These are phyloP conservation scores for Cornus controversa DNA, from an alignment of 148 eudicot genomes.

Conservation along the genomic window DNA sequence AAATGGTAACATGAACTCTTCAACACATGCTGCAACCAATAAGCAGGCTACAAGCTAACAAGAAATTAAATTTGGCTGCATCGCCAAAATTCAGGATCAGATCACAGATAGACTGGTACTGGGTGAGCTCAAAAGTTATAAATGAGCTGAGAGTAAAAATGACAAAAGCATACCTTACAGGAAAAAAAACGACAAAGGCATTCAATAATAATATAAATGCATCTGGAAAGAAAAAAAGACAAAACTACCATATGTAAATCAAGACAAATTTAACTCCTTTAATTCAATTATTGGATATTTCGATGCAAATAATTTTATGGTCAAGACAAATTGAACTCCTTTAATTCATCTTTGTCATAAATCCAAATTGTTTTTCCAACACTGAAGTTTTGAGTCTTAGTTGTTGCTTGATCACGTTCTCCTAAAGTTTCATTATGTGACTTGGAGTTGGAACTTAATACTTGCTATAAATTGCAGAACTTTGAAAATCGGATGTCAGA, in stretches of 20 bases:
- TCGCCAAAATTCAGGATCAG: not conserved
- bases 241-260: not conserved
- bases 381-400: too few relatives aligned
- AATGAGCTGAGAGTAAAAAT: not conserved
- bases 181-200: not conserved
- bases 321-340: too few relatives aligned
- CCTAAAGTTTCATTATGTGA: too few relatives aligned
- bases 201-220: not conserved
- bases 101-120: not conserved
- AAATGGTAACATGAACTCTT: not conserved
- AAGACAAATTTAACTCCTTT: not conserved
- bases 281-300: too few relatives aligned
- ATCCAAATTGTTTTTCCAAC: too few relatives aligned
- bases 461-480: too few relatives aligned
- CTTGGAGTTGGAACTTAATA: too few relatives aligned
- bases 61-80: conserved; percentile 1
- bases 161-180: not conserved
- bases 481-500: too few relatives aligned
- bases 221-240: not conserved
- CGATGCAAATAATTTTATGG: too few relatives aligned
- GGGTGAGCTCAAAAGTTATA: not conserved
- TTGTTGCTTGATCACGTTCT: too few relatives aligned
- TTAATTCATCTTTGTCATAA: too few relatives aligned
- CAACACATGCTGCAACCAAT: not conserved
- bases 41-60: not conserved